A percentile compares a stretch with the other conserved stretches of the same genome.
phyloP scores from a whole-genome alignment of 495 filamentous ascomycete species.

The Penicillium lividum region DNA sequence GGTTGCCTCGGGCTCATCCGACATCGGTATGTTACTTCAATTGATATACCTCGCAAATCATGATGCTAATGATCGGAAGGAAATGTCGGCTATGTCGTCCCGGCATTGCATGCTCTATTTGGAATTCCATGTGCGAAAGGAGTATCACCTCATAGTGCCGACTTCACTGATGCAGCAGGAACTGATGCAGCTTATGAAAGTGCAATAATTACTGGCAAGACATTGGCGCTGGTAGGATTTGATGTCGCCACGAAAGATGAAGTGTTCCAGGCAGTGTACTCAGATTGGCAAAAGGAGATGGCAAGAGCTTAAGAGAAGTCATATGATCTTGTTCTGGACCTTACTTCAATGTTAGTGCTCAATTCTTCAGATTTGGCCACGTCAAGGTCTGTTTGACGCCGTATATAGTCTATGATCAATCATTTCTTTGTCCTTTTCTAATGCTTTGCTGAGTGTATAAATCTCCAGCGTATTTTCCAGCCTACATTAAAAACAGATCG shows the following conservation, averaged over 20 bases:
- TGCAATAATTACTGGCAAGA: slow-evolving; percentile 56
- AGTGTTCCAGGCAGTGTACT: slow-evolving; percentile 38
- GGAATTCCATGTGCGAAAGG: slow-evolving; percentile 43
- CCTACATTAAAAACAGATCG: too few relatives aligned
- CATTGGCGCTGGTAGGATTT: slow-evolving; percentile 52
- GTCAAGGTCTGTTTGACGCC: too few relatives aligned
- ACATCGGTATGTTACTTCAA: slow-evolving; percentile 49
- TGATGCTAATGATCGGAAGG: slow-evolving; percentile 31
- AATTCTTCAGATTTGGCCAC: too few relatives aligned
- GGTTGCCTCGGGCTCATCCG: slow-evolving; percentile 49
- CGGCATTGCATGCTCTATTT: slow-evolving; percentile 62
- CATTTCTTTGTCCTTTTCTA: too few relatives aligned
- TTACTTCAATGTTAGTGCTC: too few relatives aligned
- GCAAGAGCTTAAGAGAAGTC: neutral
- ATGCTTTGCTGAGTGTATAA: too few relatives aligned
- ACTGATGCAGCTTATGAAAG: slow-evolving; percentile 54
- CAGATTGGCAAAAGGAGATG: slow-evolving; percentile 32
- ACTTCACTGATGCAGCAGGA: slow-evolving; percentile 58
- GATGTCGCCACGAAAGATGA: slow-evolving; percentile 51
- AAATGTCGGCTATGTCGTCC: slow-evolving; percentile 64
- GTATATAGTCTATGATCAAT: too few relatives aligned
- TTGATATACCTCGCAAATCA: too few relatives aligned
- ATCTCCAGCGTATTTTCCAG: too few relatives aligned
- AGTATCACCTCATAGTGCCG: slow-evolving; percentile 57
- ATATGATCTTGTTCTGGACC: neutral